Evolutionary conservation across 2,329 filamentous ascomycete species (phyloP).

Genomic region (Aspergillus cejpii): DNA sequence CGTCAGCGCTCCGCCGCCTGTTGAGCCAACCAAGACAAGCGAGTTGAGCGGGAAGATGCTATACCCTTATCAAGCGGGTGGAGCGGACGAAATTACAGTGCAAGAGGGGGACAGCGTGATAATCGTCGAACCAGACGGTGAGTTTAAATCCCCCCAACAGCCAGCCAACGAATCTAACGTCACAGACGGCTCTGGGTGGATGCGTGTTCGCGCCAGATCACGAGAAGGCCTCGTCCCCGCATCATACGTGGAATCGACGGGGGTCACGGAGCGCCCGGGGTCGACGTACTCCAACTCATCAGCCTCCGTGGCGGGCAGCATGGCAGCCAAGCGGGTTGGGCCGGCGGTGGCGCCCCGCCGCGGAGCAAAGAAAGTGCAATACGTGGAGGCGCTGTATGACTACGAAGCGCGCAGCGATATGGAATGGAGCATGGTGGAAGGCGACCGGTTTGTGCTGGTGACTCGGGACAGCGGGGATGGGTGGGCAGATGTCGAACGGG

Average conservation of each 20-base stretch:
- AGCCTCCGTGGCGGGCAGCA: constrained; percentile 56
- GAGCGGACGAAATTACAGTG: constrained; percentile 74
- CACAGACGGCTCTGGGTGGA: constrained; percentile 84
- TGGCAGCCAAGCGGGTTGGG: constrained; percentile 69
- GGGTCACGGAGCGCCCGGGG: constrained; percentile 52
- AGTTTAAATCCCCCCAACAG: constrained; percentile 35
- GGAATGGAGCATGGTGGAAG: constrained; percentile 85
- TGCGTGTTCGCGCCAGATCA: constrained; percentile 65
- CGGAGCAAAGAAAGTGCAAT: constrained; percentile 87
- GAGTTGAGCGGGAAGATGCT: constrained; percentile 79
- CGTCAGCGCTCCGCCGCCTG: constrained; percentile 57
- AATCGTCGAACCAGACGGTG: constrained; percentile 83
- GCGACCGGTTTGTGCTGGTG: constrained; percentile 84
- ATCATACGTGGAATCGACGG: constrained; percentile 67
- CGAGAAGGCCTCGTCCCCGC: constrained; percentile 82
- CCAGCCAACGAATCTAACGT: not conserved
- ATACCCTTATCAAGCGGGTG: constrained; percentile 74
- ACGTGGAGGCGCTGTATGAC: constrained; percentile 88
- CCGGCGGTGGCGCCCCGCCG: constrained; percentile 84
- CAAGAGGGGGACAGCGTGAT: constrained; percentile 70
- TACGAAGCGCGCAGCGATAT: constrained; percentile 78
- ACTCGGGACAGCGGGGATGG: constrained; percentile 85
- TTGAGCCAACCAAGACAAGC: constrained; percentile 37
- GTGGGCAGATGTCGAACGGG: constrained; percentile 94
- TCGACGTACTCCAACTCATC: constrained; percentile 74